phyloP scores from a whole-genome alignment of 495 filamentous ascomycete genomes.

The Polyplosphaeria fusca region DNA sequence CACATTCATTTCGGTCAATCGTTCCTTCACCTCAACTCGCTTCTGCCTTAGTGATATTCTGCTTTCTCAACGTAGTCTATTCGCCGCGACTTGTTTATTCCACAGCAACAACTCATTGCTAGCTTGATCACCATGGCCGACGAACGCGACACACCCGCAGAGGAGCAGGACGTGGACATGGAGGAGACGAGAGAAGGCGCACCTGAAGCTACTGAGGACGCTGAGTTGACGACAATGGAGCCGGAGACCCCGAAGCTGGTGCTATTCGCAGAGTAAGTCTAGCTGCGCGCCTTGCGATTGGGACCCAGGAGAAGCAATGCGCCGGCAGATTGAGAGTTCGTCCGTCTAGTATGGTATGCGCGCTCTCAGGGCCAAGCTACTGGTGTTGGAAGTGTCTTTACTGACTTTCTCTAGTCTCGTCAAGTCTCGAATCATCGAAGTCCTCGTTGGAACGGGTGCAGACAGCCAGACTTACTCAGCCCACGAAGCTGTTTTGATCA shows the following conservation, averaged over 20 bases:
- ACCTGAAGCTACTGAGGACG: conserved; percentile 18
- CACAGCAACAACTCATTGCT: too few species aligned
- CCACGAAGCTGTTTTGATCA: conserved; percentile 71
- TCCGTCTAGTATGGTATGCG: too few species aligned
- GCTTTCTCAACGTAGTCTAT: too few species aligned
- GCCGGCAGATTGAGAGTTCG: too few species aligned
- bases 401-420: conserved; percentile 57
- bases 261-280: conserved; percentile 39
- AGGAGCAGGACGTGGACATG: conserved; percentile 51
- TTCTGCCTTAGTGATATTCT: too few species aligned
- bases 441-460: conserved; percentile 66
- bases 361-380: not conserved
- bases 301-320: too few species aligned
- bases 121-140: conserved; percentile 22
- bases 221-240: conserved; percentile 20
- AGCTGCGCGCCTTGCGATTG: not conserved
- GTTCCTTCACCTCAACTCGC: conserved; percentile 1
- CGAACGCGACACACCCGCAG: conserved; percentile 42
- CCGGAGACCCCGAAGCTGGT: conserved; percentile 25
- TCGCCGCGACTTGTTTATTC: too few species aligned
- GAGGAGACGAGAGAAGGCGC: conserved; percentile 41
- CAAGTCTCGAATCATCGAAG: conserved; percentile 72
- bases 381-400: conserved; percentile 12
- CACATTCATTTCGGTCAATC: not conserved
- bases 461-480: conserved; percentile 64